These are phyloP conservation scores for Bipolaris oryzae DNA, from an alignment of 2,329 filamentous ascomycete species.

Conservation along the genomic window DNA sequence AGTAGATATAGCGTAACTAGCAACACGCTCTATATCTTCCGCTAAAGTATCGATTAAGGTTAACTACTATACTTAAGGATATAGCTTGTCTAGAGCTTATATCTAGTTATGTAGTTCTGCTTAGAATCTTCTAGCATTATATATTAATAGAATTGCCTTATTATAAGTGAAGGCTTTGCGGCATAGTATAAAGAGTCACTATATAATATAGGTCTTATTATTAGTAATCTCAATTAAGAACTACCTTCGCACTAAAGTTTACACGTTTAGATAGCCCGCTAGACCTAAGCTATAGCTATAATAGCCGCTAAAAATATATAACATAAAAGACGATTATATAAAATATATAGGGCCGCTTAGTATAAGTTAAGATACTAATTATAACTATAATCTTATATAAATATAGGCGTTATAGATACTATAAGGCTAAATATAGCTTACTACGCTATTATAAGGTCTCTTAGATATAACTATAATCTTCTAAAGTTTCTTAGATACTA, in stretches of 20 bases:
- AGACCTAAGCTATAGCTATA: background rate
- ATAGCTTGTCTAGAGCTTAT: slow-evolving; percentile 16
- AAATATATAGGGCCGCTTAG: background rate
- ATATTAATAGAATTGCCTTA: background rate
- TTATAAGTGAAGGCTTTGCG: background rate
- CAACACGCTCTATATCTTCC: slow-evolving; percentile 23
- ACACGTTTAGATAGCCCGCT: background rate
- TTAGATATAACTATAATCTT: background rate
- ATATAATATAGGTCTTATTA: background rate
- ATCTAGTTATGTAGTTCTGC: slow-evolving; percentile 18
- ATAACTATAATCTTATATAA: background rate
- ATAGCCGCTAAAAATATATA: background rate
- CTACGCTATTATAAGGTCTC: background rate
- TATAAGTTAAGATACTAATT: slow-evolving; percentile 3
- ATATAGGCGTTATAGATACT: background rate
- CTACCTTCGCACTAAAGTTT: background rate
- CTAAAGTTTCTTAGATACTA: background rate
- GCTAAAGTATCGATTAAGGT: slow-evolving; percentile 14
- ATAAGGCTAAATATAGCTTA: slow-evolving; percentile 1
- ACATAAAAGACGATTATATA: background rate
- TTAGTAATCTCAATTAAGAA: background rate
- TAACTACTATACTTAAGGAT: slow-evolving; percentile 11
- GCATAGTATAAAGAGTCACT: background rate
- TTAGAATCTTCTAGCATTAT: slow-evolving; percentile 7
- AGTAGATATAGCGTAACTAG: slow-evolving; percentile 20